phyloP scores from a whole-genome alignment of 1,284 basidiomycete genomes.

The Leccinum subrobustum region DNA sequence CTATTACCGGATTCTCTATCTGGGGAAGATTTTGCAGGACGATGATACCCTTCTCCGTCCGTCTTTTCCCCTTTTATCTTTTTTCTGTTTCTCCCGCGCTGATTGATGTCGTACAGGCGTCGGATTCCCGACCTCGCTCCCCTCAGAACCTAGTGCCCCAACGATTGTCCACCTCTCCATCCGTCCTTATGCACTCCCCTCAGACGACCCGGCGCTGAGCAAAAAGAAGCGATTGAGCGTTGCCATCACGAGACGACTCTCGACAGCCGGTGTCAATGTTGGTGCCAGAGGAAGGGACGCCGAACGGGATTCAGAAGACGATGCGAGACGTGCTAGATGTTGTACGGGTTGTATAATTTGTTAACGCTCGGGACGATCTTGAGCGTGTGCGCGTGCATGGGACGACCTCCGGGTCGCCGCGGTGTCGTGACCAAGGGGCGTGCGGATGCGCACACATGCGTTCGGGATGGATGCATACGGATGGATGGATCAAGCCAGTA shows the following conservation, averaged over 20 bases:
- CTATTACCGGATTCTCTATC: constrained; percentile 74
- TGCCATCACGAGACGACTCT: constrained; percentile 24
- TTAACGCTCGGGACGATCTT: constrained; percentile 3
- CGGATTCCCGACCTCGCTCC: constrained; percentile 41
- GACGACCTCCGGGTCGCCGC: background rate
- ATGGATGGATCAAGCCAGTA: constrained; percentile 1
- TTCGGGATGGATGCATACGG: background rate
- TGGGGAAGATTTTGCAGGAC: constrained; percentile 83
- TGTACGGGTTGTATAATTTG: constrained; percentile 25
- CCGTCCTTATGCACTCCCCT: constrained; percentile 56
- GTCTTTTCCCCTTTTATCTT: constrained; percentile 29
- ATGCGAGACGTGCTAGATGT: constrained; percentile 13
- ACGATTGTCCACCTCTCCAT: constrained; percentile 84
- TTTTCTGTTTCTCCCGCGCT: constrained; percentile 1
- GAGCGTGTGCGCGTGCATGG: background rate
- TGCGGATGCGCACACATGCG: background rate
- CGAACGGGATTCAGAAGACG: constrained; percentile 7
- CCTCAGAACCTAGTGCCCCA: constrained; percentile 21
- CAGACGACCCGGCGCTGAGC: constrained; percentile 46
- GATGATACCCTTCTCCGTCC: constrained; percentile 74
- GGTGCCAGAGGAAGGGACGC: constrained; percentile 6
- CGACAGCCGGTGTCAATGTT: constrained; percentile 5
- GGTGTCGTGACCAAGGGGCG: background rate
- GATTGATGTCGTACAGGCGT: constrained; percentile 39
- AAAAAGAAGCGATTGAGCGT: constrained; percentile 51